Base-by-base conservation (phyloP, 179 eudicot species). In the Drosera spatulata region DNA sequence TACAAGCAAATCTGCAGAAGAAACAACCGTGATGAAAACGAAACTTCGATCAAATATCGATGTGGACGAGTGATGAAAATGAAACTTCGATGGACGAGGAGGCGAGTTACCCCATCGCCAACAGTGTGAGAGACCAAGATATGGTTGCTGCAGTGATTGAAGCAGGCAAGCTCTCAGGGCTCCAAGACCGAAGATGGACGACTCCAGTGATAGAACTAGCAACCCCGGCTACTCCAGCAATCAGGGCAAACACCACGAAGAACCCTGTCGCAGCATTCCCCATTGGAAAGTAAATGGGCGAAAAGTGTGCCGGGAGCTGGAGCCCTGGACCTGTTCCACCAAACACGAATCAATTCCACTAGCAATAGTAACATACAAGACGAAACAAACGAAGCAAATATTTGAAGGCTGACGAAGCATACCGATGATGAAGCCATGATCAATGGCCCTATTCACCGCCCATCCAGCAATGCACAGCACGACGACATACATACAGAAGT, bases 211-310 rank as follows among this genome's bases (percentile, higher is more conserved):
- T 69, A 58, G 75, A 74, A 0, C 94, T 78, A 4, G 91, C 93
- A 1, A 75, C 66, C 5, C 96, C 97, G 37, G 82, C 87, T 47
- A 87, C 96, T 47, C 93, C 89, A 3, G 96, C 94, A 10, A 85
- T 71, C 56, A 87, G 50, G 56, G 86, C 73, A 58, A 85, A 83
- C 46, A 62, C 46, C 12, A 87, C 94, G 41, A 85, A 83, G 74
- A 87, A 87, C 39, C 96, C 96, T 5, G 94, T 87, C 11, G 90
- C 90, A 0, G 94, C 96, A 52, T 87, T 87, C 41, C 95, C 96
- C 86, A 91, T 87, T 2, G 96, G 93, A 65, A 85, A 87, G 75
- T 74, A 81, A 13, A 91, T 81, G 2, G 97, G 94, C 47, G 96
- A 85, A 65, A 91, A 91, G 60, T 85, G 94, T 46, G 94, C 94